These are phyloP conservation scores for Zasmidium cellare DNA, from an alignment of 2,329 filamentous ascomycete species.

Conservation along the genomic window DNA sequence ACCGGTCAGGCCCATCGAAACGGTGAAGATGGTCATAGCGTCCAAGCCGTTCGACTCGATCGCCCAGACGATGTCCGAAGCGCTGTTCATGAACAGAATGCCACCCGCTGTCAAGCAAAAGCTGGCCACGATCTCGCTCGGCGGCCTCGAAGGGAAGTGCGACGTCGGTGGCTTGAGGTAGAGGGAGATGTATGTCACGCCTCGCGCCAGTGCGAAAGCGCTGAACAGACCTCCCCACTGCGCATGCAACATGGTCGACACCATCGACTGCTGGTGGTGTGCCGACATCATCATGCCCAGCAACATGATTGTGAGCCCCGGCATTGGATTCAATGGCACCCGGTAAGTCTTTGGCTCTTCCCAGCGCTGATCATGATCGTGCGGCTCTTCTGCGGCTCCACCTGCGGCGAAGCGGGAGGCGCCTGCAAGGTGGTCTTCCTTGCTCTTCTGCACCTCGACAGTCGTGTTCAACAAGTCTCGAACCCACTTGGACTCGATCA, in stretches of 20 bases:
- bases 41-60: constrained; percentile 77
- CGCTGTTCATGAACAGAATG: constrained; percentile 88
- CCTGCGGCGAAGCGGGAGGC: constrained; percentile 12
- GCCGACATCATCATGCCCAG: constrained; percentile 94
- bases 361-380: constrained; percentile 45
- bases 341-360: constrained; percentile 66
- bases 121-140: constrained; percentile 81
- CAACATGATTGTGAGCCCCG: constrained; percentile 80
- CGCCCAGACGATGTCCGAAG: constrained; percentile 71
- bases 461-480: constrained; percentile 63
- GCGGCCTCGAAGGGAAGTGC: constrained; percentile 77
- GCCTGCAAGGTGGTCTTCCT: constrained; percentile 30
- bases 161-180: constrained; percentile 81
- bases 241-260: constrained; percentile 87
- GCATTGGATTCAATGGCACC: constrained; percentile 84
- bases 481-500: constrained; percentile 49
- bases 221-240: constrained; percentile 89
- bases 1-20: constrained; percentile 79
- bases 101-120: constrained; percentile 89
- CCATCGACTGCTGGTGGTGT: constrained; percentile 80
- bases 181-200: constrained; percentile 74
- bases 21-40: constrained; percentile 90
- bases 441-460: constrained; percentile 43
- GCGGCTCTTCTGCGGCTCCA: constrained; percentile 2
- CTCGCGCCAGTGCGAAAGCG: constrained; percentile 76